A percentile compares a stretch with the other conserved stretches of the same genome.
Evolutionary conservation across 129 eudicot species (phyloP).

Genomic region (Arctium minus): DNA sequence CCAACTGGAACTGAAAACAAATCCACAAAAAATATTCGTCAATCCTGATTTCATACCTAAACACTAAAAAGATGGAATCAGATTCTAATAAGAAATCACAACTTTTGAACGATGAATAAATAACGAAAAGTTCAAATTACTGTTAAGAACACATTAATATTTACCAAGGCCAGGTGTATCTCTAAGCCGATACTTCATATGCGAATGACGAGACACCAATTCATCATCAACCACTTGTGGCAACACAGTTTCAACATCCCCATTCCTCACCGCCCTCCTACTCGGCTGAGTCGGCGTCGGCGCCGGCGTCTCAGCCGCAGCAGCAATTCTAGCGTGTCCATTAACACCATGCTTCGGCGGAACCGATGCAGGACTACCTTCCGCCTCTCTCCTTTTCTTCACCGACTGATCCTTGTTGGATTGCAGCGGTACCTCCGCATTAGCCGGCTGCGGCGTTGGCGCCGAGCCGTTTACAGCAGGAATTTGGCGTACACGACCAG

Average conservation of each 20-base stretch:
- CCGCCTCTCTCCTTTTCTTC: conserved; percentile 58
- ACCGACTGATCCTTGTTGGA: conserved; percentile 24
- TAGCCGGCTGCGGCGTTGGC: conserved; percentile 9
- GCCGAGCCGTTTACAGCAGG: conserved; percentile 33
- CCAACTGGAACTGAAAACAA: conserved; percentile 83
- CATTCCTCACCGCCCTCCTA: conserved; percentile 40
- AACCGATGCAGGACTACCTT: conserved; percentile 26
- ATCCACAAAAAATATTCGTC: not conserved
- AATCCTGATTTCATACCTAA: not conserved
- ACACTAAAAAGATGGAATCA: not conserved
- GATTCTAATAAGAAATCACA: not conserved
- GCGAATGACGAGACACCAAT: conserved; percentile 46
- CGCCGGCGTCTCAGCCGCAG: conserved; percentile 26
- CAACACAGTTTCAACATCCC: conserved; percentile 34
- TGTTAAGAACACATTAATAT: not conserved
- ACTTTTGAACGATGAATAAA: not conserved
- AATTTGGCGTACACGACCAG: conserved; percentile 42
- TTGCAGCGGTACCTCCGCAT: not conserved
- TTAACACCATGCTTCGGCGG: conserved; percentile 19
- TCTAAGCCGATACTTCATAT: conserved; percentile 80
- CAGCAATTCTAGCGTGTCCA: conserved; percentile 13
- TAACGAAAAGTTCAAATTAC: not conserved
- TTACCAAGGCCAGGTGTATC: conserved; percentile 83
- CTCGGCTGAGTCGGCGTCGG: conserved; percentile 17
- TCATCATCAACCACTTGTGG: conserved; percentile 53